phyloP scores from a whole-genome alignment of 208 protist species.

The Trypanosoma scelopori region DNA sequence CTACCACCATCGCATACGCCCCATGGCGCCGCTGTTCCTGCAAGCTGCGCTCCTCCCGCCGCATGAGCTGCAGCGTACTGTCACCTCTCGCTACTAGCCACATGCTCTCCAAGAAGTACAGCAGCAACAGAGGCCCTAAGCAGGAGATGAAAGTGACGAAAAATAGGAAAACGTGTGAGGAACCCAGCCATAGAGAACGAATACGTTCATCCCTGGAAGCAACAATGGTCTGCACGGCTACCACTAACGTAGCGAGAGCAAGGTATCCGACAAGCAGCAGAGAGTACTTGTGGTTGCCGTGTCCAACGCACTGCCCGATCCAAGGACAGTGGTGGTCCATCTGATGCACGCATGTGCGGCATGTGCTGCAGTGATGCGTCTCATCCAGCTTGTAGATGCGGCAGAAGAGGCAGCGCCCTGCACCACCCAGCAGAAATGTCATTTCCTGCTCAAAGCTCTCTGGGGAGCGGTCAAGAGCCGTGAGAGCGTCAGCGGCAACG shows the following conservation, averaged over 20 bases:
- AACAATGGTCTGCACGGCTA: slow-evolving; percentile 2
- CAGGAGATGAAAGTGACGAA: not conserved
- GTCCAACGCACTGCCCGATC: slow-evolving; percentile 74
- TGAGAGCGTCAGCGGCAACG: slow-evolving; percentile 19
- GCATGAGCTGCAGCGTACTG: slow-evolving; percentile 21
- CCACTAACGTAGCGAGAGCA: not conserved
- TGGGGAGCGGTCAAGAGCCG: slow-evolving; percentile 9
- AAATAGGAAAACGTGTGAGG: not conserved
- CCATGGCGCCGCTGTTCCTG: slow-evolving; percentile 17
- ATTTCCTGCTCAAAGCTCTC: slow-evolving; percentile 45
- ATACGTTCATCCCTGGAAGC: not conserved
- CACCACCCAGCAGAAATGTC: slow-evolving; percentile 47
- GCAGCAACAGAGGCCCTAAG: slow-evolving; percentile 1
- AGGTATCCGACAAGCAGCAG: slow-evolving; percentile 58
- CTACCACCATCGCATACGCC: not conserved
- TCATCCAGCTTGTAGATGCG: slow-evolving; percentile 65
- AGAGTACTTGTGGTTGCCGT: slow-evolving; percentile 78
- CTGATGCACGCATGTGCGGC: slow-evolving; percentile 63
- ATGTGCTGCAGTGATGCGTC: slow-evolving; percentile 80
- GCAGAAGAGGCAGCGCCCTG: slow-evolving; percentile 59
- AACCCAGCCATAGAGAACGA: not conserved
- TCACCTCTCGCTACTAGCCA: slow-evolving; percentile 29
- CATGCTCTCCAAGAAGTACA: slow-evolving; percentile 7
- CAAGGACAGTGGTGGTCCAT: slow-evolving; percentile 83
- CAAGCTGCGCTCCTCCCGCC: slow-evolving; percentile 20